Evolutionary conservation across 225 moss, liverwort and hornwort species (phyloP), one percentile per base, ranked within the genome.

Genomic region (Climacium dendroides): DNA sequence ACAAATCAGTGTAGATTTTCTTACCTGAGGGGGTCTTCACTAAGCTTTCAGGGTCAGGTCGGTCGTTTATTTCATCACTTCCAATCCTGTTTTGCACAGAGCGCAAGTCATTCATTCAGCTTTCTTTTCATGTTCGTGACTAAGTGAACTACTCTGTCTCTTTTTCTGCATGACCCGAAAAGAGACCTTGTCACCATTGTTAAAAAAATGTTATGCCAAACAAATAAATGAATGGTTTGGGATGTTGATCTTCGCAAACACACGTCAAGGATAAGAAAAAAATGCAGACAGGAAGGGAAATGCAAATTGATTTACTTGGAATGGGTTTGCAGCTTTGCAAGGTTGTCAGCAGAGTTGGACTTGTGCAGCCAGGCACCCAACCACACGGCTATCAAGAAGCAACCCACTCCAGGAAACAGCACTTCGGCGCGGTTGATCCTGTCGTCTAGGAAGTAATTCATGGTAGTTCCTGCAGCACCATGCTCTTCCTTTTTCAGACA

Each of bases 381-480:
- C 90, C 89, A 89, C 71, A 97, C 95, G 50, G 98, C 98, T 53
- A 98, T 81, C 88, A 98, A 80, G 87, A 98, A 98, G 85, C 96
- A 98, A 32, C 83, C 98, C 80, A 98, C 98, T 37, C 97, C 97
- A 8, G 97, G 95, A 77, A 98, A 97, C 69, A 97, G 78, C 78
- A 98, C 84, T 83, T 97, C 93, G 5, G 96, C 98, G 19, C 93
- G 93, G 86, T 98, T 97, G 63, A 98, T 97, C 73, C 96, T 90
- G 71, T 85, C 83, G 91, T 98, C 98, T 45, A 98, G 87, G 59
- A 98, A 98, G 83, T 76, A 76, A 54, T 76, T 76, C 76, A 76
- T 76, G n/a, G 76, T 54, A 76, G 76, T 53, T n/a, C 76, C 76
- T 54, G 53, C 75, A 75, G 5, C 52, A 74, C 32, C 48, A 24